A percentile compares a stretch with the other conserved stretches of the same genome.
Evolutionary conservation across 257 asterid species (phyloP).

Genomic region (Nicotiana tomentosiformis): DNA sequence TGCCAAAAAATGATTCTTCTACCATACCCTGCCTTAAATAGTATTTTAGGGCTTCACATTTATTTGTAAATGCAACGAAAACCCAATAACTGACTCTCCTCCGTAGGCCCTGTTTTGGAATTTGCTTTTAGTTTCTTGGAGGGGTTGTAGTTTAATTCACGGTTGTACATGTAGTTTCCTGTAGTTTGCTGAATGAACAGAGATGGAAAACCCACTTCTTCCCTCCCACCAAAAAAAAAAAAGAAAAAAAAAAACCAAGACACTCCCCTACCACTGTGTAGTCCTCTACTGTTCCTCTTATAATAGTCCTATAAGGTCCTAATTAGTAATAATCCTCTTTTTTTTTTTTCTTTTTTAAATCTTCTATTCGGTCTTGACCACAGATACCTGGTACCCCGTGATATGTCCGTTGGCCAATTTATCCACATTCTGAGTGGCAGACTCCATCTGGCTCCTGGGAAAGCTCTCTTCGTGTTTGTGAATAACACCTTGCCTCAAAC

Average conservation of each 20-base stretch:
- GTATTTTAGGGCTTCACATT: neutral
- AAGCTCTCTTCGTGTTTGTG: constrained; percentile 87
- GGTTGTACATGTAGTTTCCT: neutral
- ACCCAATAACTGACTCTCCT: neutral
- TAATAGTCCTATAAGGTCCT: neutral
- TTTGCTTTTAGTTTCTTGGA: neutral
- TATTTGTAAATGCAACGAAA: neutral
- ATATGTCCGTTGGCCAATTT: constrained; percentile 93
- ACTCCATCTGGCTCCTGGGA: constrained; percentile 85
- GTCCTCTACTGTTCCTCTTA: neutral
- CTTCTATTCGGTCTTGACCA: neutral
- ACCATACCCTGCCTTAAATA: neutral
- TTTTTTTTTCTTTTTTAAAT: neutral
- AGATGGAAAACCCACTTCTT: neutral
- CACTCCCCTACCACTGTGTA: neutral
- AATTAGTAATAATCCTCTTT: no score
- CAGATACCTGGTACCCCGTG: constrained; percentile 94
- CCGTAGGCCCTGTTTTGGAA: neutral
- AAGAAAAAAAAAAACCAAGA: no score
- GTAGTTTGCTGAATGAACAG: neutral
- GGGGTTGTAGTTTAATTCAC: neutral
- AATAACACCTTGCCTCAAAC: constrained; percentile 88
- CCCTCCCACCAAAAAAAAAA: neutral
- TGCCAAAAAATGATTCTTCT: neutral
- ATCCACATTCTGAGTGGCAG: constrained; percentile 76